Percentiles rank a stretch among this genome's conserved stretches.
Evolutionary conservation across 139 green algal species (phyloP).

Genomic region (Tetratostichococcus sp.): DNA sequence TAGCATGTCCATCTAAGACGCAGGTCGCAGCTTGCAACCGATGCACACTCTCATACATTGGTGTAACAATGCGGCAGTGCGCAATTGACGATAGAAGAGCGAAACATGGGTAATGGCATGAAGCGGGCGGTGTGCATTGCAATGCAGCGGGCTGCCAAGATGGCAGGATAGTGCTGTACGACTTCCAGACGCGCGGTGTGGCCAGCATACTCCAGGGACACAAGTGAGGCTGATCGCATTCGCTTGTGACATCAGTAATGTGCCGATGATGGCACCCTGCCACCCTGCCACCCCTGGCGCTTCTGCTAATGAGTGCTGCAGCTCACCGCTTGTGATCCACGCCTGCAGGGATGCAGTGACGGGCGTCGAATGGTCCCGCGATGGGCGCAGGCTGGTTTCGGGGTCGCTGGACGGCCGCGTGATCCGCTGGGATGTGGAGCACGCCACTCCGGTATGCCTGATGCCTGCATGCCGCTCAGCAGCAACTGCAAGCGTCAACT

Average conservation of each 20-base stretch:
- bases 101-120: no score
- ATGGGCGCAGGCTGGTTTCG: constrained; percentile 58
- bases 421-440: constrained; percentile 62
- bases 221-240: constrained; percentile 16
- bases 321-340: neutral
- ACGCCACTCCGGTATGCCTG: constrained; percentile 4
- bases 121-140: no score
- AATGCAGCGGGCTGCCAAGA: constrained; percentile 69
- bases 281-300: no score
- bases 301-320: neutral
- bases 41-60: no score
- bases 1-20: no score
- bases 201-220: constrained; percentile 36
- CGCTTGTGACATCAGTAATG: no score
- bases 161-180: constrained; percentile 77
- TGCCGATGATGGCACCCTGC: no score
- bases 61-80: no score
- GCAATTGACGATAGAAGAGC: no score
- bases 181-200: constrained; percentile 76
- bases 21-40: no score
- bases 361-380: constrained; percentile 63
- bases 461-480: neutral
- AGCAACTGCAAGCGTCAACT: no score
- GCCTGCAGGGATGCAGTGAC: constrained; percentile 31
- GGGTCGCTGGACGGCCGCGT: constrained; percentile 43